Conservation (phyloP, 192 early-diverging fungal genomes). For the Coemansia sp. region DNA sequence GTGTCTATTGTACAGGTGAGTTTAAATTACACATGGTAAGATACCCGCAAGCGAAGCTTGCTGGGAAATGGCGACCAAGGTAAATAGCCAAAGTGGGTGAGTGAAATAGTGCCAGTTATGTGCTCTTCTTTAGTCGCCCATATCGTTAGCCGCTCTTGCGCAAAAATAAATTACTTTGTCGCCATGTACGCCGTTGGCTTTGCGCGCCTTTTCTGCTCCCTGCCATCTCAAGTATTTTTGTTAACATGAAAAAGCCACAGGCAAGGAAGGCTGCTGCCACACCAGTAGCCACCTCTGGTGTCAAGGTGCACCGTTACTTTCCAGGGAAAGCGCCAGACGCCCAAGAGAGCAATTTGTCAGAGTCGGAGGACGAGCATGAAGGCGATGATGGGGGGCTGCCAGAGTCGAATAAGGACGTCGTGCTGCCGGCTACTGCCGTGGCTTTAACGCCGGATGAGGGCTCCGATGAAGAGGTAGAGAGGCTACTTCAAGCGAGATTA, state of each 20-base stretch:
- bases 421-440: no score
- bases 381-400: neutral
- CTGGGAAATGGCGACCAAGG: no score
- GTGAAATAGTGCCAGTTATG: no score
- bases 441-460: neutral
- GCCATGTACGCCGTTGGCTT: no score
- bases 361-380: conserved; percentile 29
- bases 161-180: no score
- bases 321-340: conserved; percentile 42
- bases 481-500: conserved; percentile 23
- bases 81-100: no score
- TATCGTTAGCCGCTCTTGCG: no score
- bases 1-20: neutral
- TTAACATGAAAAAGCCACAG: neutral
- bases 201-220: no score
- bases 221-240: no score
- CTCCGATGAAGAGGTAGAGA: conserved; percentile 10
- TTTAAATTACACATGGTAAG: conserved; percentile 2
- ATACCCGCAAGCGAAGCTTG: no score
- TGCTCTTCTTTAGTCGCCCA: no score
- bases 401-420: neutral
- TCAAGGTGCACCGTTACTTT: conserved; percentile 37
- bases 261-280: conserved; percentile 2
- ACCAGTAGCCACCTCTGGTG: conserved; percentile 33
- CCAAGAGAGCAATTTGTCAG: conserved; percentile 15